A percentile compares a stretch with the other conserved stretches of the same genome.
phyloP scores from a whole-genome alignment of 768 basidiomycete species.

The Mycena epipterygia region DNA sequence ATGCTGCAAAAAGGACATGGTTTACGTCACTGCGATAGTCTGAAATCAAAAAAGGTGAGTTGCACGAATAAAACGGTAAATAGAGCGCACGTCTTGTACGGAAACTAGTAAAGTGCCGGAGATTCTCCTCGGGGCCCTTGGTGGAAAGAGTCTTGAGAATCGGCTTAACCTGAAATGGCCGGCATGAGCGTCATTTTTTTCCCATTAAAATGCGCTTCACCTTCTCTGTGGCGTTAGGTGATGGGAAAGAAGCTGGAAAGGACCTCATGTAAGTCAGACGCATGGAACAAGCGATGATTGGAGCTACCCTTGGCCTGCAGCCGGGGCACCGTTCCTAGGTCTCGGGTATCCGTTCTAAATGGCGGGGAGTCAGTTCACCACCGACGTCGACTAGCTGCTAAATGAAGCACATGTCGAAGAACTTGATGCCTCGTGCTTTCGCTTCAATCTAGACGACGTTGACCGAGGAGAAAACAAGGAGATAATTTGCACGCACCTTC shows the following conservation, averaged over 20 bases:
- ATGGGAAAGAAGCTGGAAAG: slow-evolving; percentile 64
- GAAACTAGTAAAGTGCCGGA: slow-evolving; percentile 79
- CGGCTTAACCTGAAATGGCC: slow-evolving; percentile 53
- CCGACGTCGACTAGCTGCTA: slow-evolving; percentile 28
- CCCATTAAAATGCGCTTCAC: slow-evolving; percentile 39
- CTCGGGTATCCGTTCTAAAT: slow-evolving; percentile 80
- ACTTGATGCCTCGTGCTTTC: slow-evolving; percentile 82
- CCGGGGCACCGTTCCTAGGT: slow-evolving; percentile 61
- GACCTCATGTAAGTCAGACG: slow-evolving; percentile 38
- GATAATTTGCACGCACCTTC: slow-evolving; percentile 83
- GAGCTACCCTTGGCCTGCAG: slow-evolving; percentile 46
- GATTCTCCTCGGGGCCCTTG: slow-evolving; percentile 72
- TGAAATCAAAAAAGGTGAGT: slow-evolving; percentile 42
- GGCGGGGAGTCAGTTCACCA: slow-evolving; percentile 23
- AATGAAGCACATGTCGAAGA: slow-evolving; percentile 83
- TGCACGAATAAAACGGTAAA: slow-evolving; percentile 17
- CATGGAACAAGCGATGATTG: slow-evolving; percentile 15
- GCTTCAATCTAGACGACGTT: slow-evolving; percentile 70
- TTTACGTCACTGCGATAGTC: slow-evolving; percentile 84
- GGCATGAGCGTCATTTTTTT: slow-evolving; percentile 19
- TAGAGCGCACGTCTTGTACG: slow-evolving; percentile 74
- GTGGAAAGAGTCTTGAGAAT: slow-evolving; percentile 79
- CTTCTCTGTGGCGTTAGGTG: slow-evolving; percentile 71
- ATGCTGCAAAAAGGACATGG: slow-evolving; percentile 34
- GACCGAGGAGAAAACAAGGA: slow-evolving; percentile 26